Base-by-base conservation (phyloP, 2,329 filamentous ascomycete genomes). In the Aspergillus terreus region DNA sequence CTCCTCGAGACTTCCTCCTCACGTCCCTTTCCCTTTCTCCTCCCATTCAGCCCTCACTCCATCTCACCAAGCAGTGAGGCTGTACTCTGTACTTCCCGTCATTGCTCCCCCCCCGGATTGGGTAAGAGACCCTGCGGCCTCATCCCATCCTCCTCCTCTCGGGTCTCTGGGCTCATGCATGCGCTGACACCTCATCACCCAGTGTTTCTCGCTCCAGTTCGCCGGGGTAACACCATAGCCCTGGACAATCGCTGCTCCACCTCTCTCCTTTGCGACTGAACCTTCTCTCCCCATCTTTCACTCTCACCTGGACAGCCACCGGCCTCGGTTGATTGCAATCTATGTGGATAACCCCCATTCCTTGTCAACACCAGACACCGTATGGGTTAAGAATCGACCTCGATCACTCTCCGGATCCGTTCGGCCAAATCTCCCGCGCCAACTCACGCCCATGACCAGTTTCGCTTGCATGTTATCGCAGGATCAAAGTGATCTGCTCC, bases 401-500 rank as follows among this genome's bases (percentile, higher is more conserved):
- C 6, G 15, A n/a, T 42, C 11, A 12, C 23, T 17, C 15, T 2
- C 4, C 40, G 3, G 17, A 17, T 6, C 40, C 15, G 14, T 42
- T 17, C 40, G 23, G 5, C 14, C 3, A n/a, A 38, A 17, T 4
- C 11, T n/a, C 35, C 7, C 12, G 6, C 35, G 1, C 35, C 35
- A n/a, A 38, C 14, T 6, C 35, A 38, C 35, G 5, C 14, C 15
- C 35, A 38, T 38, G 35, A 38, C 15, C 35, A 38, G 14, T 17
- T 5, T 38, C 35, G 32, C 14, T 49, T 57, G 47, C 38, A 61
- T 56, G 56, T 44, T 46, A 47, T 44, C 27, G 32, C 50, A 44
- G 44, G 42, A 44, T 45, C 35, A 32, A 42, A 44, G 55, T 40
- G 30, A 56, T 48, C 38, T 47, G 51, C 57, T 61, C 56, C 58